Evolutionary conservation across 805 yeast species (phyloP).

Genomic region (Nakazawaea peltata): DNA sequence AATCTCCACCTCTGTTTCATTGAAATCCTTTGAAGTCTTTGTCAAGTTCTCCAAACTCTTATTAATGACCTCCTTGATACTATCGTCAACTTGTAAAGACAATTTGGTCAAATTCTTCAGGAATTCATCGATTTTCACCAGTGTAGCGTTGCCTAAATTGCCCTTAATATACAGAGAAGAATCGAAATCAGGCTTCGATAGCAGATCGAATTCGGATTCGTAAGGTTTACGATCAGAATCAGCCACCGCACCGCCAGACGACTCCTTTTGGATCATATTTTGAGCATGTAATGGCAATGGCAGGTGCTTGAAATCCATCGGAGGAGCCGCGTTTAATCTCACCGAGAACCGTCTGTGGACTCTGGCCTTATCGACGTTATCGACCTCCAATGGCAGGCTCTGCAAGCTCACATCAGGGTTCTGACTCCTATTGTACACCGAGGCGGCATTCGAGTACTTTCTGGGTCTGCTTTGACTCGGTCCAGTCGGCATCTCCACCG

Average conservation of each 20-base stretch:
- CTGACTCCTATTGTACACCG: too few species aligned
- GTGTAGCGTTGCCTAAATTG: conserved; percentile 57
- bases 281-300: conserved; percentile 20
- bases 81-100: conserved; percentile 41
- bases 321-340: conserved; percentile 19
- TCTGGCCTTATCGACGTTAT: conserved; percentile 6
- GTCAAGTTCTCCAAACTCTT: conserved; percentile 57
- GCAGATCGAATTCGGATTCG: conserved; percentile 19
- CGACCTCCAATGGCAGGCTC: background rate
- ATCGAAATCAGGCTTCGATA: conserved; percentile 34
- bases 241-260: background rate
- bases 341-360: conserved; percentile 38
- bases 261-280: conserved; percentile 6
- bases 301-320: conserved; percentile 14
- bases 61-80: conserved; percentile 50
- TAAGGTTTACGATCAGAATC: conserved; percentile 7
- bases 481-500: too few species aligned
- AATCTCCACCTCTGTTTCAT: conserved; percentile 57
- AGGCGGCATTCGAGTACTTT: too few species aligned
- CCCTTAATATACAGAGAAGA: conserved; percentile 39
- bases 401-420: background rate
- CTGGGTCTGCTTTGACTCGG: too few species aligned
- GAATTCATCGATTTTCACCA: conserved; percentile 64
- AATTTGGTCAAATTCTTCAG: conserved; percentile 44
- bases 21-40: conserved; percentile 51